Evolutionary conservation across 2,329 filamentous ascomycete genomes (phyloP), one percentile per base, ranked within the genome.

Genomic region (Ilyonectria destructans): DNA sequence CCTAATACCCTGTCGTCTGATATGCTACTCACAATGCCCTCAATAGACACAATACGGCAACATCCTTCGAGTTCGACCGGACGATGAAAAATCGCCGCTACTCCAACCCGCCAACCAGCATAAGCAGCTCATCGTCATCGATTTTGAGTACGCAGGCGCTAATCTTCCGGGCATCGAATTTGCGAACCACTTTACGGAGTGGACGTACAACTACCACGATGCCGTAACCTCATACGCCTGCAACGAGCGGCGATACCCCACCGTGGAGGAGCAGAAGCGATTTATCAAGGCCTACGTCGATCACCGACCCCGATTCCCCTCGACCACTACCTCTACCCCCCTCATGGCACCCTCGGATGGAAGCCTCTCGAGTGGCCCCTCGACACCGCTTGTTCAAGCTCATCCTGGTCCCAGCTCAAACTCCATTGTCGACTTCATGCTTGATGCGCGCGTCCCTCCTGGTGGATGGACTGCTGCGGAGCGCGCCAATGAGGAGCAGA

Each of bases 151-250:
- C 79, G 93, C 96, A 1, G 95, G 92, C 2, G 95, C 96, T 65
- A 99, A 98, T 79, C 87, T 91, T 0, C 91, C 90, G 0, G 96
- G 95, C 1, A 86, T 94, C 17, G 96, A 99, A 81, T 98, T 99
- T 79, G 96, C 95, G 65, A 99, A 99, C 80, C 96, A 99, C 82
- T 99, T 99, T 82, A 93, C 94, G 1, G 96, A 99, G 82, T 99
- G 96, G 96, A 93, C 94, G 75, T 98, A 98, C 86, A 96, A 99
- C 82, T 99, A 99, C 82, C 95, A 98, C 79, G 91, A 96, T 78
- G 81, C 89, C 3, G 83, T 85, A 31, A 83, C 82, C 35, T 85
- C 94, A 0, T 90, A 89, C 83, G 89, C 86, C 29, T 96, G 93
- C 85, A 90, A 92, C 75, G 88, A 88, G 6, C 83, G 84, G 60